These are phyloP conservation scores for Croton setiger DNA, from an alignment of 441 rosid species.

Conservation along the genomic window DNA sequence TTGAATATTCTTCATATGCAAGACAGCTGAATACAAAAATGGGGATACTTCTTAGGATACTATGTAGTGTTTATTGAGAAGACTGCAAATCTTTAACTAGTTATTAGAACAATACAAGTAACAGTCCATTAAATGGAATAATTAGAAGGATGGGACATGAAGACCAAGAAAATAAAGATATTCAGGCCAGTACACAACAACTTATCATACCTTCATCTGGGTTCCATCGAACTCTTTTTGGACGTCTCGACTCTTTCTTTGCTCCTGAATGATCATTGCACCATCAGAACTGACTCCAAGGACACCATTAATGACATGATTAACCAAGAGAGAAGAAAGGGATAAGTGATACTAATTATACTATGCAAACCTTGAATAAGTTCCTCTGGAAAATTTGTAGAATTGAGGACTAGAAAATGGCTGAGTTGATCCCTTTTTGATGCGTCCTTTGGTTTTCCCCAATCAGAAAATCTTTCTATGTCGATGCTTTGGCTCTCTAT, in stretches of 20 bases:
- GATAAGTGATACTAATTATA: background rate
- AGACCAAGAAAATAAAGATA: slow-evolving; percentile 1
- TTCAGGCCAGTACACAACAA: background rate
- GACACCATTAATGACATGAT: background rate
- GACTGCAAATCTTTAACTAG: background rate
- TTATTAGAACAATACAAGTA: background rate
- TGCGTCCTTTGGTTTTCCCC: slow-evolving; percentile 41
- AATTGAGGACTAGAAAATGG: slow-evolving; percentile 41
- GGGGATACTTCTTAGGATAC: background rate
- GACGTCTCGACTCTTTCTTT: slow-evolving; percentile 7
- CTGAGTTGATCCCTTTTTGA: slow-evolving; percentile 40
- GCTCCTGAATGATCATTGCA: slow-evolving; percentile 7
- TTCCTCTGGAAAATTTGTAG: slow-evolving; percentile 63
- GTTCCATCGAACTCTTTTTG: slow-evolving; percentile 22
- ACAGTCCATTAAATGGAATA: background rate
- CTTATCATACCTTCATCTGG: slow-evolving; percentile 13
- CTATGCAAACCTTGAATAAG: slow-evolving; percentile 49
- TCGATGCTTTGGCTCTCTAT: slow-evolving; percentile 48
- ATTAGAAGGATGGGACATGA: background rate
- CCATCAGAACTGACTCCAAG: background rate
- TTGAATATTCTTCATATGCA: background rate
- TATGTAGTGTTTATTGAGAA: background rate
- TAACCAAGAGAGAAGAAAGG: background rate
- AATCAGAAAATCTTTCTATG: slow-evolving; percentile 66
- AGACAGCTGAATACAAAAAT: background rate